Base-by-base conservation (phyloP, 2,329 filamentous ascomycete species). In the Colletotrichum agaves region DNA sequence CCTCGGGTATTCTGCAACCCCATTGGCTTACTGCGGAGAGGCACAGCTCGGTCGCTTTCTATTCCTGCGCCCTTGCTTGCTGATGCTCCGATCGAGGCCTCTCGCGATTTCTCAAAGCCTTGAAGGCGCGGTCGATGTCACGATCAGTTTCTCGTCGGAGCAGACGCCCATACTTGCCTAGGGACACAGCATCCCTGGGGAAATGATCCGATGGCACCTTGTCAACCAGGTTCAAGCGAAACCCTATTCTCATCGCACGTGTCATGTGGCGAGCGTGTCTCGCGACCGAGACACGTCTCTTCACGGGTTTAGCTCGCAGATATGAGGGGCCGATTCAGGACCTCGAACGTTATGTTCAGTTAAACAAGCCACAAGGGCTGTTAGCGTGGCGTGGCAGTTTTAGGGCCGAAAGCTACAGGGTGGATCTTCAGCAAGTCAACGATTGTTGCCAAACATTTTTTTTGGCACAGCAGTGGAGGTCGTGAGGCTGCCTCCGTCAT, bases 321-420 rank as follows among this genome's bases (percentile, higher is more conserved):
- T 27, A 31, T 35, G 33, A 35, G 53, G 47, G 62, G 31, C 35
- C 35, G 65, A 60, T 55, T 41, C 35, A 8, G 46, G 37, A 33
- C 46, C 37, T 57, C 47, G 53, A 56, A 35, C 63, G 61, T 67
- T 67, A 63, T 52, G 43, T 23, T 23, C 53, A 50, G 55, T 61
- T 44, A 5, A 56, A 57, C 49, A 66, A 66, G 63, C 66, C 56
- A 53, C 56, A 35, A 41, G 49, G 35, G 23, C 56, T 57, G 44
- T 21, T 43, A 41, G 44, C 43, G 56, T 35, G 46, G 56, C 56
- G 44, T 61, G 62, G 43, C 49, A 61, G 49, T 15, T 52, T 61
- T 66, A 69, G 63, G 56, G 49, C 66, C 66, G 62, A 67, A 69
- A 50, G 35, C 50, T 62, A 61, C 62, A 23, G 43, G 49, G 49